Conservation (phyloP, 1,139 yeast species). For the Geotrichum candidum region DNA sequence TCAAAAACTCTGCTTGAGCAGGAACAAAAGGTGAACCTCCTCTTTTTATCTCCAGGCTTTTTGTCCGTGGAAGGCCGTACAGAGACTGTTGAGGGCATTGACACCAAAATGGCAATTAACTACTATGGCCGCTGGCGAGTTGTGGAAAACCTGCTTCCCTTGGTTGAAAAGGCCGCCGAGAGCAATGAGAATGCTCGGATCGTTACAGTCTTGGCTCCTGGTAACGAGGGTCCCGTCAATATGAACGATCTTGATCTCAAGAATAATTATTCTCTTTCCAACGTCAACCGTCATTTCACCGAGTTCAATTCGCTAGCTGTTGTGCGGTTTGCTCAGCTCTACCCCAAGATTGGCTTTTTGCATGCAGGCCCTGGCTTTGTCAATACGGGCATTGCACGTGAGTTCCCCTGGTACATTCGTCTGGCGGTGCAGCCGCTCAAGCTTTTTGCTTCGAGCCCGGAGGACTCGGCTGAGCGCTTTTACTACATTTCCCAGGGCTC, state of each 20-base stretch:
- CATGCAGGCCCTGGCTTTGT: constrained; percentile 33
- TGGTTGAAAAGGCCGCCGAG: constrained; percentile 27
- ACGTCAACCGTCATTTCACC: constrained; percentile 19
- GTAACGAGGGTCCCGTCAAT: constrained; percentile 25
- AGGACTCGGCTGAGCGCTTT: constrained; percentile 26
- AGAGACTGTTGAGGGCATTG: constrained; percentile 31
- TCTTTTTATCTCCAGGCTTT: constrained; percentile 29
- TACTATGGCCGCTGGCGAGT: constrained; percentile 32
- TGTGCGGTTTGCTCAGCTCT: constrained; percentile 23
- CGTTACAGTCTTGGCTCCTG: constrained; percentile 30
- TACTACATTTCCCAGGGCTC: constrained; percentile 24
- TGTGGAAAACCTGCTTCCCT: constrained; percentile 25
- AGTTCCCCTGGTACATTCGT: constrained; percentile 28
- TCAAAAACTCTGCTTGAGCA: constrained; percentile 20
- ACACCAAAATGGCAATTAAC: constrained; percentile 28
- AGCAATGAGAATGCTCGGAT: constrained; percentile 29
- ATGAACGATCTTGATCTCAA: constrained; percentile 28
- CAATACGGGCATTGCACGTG: constrained; percentile 25
- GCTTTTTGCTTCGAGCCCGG: constrained; percentile 20
- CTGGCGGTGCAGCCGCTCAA: constrained; percentile 5
- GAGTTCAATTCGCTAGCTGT: constrained; percentile 26
- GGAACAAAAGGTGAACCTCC: constrained; percentile 29
- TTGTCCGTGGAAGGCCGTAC: constrained; percentile 22
- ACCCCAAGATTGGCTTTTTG: constrained; percentile 28
- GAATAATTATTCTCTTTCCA: constrained; percentile 18